Evolutionary conservation across 306 rosid species (phyloP), one percentile per base, ranked within the genome.

Genomic region (Gleditsia sinensis): DNA sequence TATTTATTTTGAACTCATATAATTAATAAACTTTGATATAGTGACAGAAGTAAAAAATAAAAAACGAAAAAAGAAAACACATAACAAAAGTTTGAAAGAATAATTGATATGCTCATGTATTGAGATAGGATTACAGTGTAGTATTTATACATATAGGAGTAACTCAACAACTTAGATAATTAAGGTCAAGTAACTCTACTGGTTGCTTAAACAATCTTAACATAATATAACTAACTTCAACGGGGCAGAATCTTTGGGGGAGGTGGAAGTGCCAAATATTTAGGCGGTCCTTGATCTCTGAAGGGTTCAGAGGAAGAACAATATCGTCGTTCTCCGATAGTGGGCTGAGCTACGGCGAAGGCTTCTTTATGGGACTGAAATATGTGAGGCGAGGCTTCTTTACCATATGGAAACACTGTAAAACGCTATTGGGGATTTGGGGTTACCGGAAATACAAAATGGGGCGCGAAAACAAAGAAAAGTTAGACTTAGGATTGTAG

Each of bases 331-430:
- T 32, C 24, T 94, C 97, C 0, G 91, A 91, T 45, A 92, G 84
- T 1, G 97, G 65, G 2, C 36, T 77, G 49, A 91, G 90, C 0
- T 67, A 67, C 0, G 67, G 49, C 1, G 77, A 11, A 10, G 70
- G 77, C 54, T 36, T 83, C 72, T 54, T 77, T 65, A 79, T 76
- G 12, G 94, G 94, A 87, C 92, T 89, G 32, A 67, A 34, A 75
- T 84, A 85, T 4, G 92, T 79, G 23, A 94, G 90, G 56, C 91
- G 83, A 40, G 98, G 96, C 86, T 90, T 97, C 34, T 81, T 89
- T 53, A 91, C 97, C 98, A 91, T 91, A 8, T 72, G 50, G 83
- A 69, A 20, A 55, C 33, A 17, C 79, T 39, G 49, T 24, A 61
- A 49, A 48, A 24, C 11, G 30, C 16, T 40, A n/a, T 9, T 6